These are phyloP conservation scores for Mortierella sp. DNA, from an alignment of 371 early-diverging fungal genomes.

Conservation along the genomic window DNA sequence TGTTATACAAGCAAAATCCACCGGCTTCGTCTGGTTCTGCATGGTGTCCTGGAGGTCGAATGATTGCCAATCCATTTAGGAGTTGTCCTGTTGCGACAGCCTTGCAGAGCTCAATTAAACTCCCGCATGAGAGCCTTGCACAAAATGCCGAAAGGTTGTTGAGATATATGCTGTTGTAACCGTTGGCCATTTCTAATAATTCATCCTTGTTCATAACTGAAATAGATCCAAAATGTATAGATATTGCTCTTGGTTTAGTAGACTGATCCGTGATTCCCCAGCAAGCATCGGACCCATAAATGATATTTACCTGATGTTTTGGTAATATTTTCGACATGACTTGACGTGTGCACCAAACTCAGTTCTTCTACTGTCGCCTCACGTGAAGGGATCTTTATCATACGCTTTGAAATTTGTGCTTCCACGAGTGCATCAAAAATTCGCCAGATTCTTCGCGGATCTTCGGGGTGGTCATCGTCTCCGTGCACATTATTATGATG, in stretches of 20 bases:
- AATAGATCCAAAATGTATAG: not conserved
- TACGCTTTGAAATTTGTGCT: conserved; percentile 63
- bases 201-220: conserved; percentile 40
- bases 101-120: conserved; percentile 78
- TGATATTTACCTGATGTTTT: conserved; percentile 57
- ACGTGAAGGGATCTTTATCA: conserved; percentile 63
- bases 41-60: conserved; percentile 94
- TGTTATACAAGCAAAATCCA: conserved; percentile 94
- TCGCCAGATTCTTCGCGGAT: conserved; percentile 75
- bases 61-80: conserved; percentile 85
- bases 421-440: conserved; percentile 70
- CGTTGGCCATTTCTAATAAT: conserved; percentile 52
- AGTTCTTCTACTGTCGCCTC: conserved; percentile 70
- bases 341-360: conserved; percentile 68
- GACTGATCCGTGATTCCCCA: not conserved
- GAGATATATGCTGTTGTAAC: conserved; percentile 79
- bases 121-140: conserved; percentile 79
- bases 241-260: not conserved
- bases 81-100: conserved; percentile 75
- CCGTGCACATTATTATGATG: conserved; percentile 63
- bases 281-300: not conserved
- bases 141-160: conserved; percentile 73
- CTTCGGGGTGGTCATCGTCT: conserved; percentile 77
- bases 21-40: conserved; percentile 78
- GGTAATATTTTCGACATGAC: conserved; percentile 60